Base-by-base conservation (phyloP, 371 early-diverging fungal genomes). In the Globomyces sp. region DNA sequence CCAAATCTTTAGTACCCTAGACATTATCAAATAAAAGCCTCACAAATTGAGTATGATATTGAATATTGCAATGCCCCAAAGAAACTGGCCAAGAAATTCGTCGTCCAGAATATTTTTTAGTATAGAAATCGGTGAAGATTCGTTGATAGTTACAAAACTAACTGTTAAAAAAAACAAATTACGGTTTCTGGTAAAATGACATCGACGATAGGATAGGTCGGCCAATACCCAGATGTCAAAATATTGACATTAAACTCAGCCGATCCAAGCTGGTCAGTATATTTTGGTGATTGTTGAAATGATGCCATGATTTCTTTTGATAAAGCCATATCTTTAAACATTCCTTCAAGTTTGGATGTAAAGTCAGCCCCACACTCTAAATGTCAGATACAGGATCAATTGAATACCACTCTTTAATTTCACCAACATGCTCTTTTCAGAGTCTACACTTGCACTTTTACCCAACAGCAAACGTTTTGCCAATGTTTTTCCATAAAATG, bases 181-280 rank as follows among this genome's bases (percentile, higher is more conserved):
- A 64, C 34, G 59, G 46, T 24, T 11, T 42, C 42, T 3, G 96
- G 93, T 43, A 95, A 72, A 10, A 64, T 79, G 41, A 89, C 77
- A 0, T 84, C 78, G 2, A 85, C 74, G 10, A 86, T 83, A 3
- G 90, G 81, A 71, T 93, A 94, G 0, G 89, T 84, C 0, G 98
- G 98, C 98, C 96, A 98, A 71, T 83, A 85, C 2, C 89, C 89
- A 58, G 88, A 85, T 6, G 96, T 91, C 67, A 98, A 77, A 0
- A 96, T 89, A 68, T 86, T 90, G 34, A 92, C 90, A 34, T 78
- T 46, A 3, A 80, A 34, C 40, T 78, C 78, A 57, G 78, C 67
- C n/a, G 50, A 11, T 2, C 72, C 74, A 39, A 76, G 68, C 13
- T 63, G 62, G 24, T 69, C 58, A 11, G 63, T 45, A 64, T 62